Conservation (phyloP, 148 eudicot species). For the Chenopodium suecicum region DNA sequence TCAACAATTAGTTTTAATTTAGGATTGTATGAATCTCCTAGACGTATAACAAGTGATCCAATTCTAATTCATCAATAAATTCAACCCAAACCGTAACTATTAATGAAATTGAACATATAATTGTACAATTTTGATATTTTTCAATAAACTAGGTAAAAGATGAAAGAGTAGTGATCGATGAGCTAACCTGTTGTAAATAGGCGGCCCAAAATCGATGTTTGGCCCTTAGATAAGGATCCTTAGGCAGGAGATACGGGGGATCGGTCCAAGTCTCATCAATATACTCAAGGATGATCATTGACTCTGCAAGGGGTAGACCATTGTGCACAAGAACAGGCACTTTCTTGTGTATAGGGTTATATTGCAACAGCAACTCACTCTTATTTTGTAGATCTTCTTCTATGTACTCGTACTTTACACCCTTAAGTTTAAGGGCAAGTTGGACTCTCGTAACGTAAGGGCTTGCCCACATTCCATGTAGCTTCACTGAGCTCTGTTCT, state of each 20-base stretch:
- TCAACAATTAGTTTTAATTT: no score
- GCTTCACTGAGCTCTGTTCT: conserved; percentile 22
- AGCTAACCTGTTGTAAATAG: conserved; percentile 11
- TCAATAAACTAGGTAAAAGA: background rate
- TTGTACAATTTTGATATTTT: no score
- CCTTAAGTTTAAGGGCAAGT: conserved; percentile 28
- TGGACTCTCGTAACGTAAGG: conserved; percentile 16
- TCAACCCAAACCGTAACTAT: no score
- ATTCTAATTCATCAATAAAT: no score
- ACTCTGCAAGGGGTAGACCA: conserved; percentile 33
- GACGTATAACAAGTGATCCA: no score
- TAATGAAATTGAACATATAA: no score
- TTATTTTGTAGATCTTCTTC: conserved; percentile 28
- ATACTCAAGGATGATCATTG: conserved; percentile 51
- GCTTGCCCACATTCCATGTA: conserved; percentile 28
- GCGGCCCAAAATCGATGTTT: conserved; percentile 47
- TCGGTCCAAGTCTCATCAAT: conserved; percentile 37
- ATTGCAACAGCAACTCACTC: conserved; percentile 23
- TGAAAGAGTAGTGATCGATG: no score
- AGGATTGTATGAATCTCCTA: no score
- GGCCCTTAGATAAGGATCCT: conserved; percentile 45
- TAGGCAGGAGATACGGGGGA: conserved; percentile 38
- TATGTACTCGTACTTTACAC: conserved; percentile 26
- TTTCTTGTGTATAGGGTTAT: conserved; percentile 29
- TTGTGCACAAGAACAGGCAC: conserved; percentile 33